Evolutionary conservation across 208 protist genomes (phyloP), one percentile per base, ranked within the genome.

Genomic region (Zelonia costaricensis): DNA sequence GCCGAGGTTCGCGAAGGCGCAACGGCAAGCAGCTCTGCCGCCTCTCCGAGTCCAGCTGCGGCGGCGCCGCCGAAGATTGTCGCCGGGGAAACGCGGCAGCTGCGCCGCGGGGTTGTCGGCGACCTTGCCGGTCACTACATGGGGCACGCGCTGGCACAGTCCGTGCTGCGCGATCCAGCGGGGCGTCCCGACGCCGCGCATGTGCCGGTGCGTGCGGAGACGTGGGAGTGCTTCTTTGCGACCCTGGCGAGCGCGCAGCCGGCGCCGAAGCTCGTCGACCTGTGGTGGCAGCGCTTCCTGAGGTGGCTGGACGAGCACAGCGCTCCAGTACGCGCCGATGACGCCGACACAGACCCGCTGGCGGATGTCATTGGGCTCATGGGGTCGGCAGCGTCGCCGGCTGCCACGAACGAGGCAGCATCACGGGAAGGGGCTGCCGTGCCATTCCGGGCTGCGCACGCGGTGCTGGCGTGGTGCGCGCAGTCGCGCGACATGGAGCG

Each of bases 111-210:
- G 15, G 31, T 58, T 22, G 46, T 62, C 12, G 80, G 77, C 9
- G 86, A 93, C 58, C 47, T 69, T 13, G 80, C 76, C 5, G 75
- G 82, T 35, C 73, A 86, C 62, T 91, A 93, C 72, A 84, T 93
- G 72, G 86, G 86, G 6, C 58, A 78, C 61, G 80, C 81, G 6
- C 30, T 93, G 23, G 63, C 77, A 27, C 73, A 77, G 22, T 16
- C 48, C 8, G 2, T 16, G 16, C 1, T n/a, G 15, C 36, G 20
- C 2, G 12, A 13, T 39, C 20, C 22, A 3, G 36, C 23, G 10
- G 4, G 33, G 3, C 52, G 22, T 30, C 4, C 15, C 35, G 40
- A 18, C 25, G 15, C 8, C 23, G 15, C 39, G 16, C 54, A 58
- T 16, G 54, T n/a, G 2, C 30, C 35, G n/a, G 60, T 76, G 59